phyloP scores from a whole-genome alignment of 345 rosid genomes.

The Diplotaxis tenuifolia region DNA sequence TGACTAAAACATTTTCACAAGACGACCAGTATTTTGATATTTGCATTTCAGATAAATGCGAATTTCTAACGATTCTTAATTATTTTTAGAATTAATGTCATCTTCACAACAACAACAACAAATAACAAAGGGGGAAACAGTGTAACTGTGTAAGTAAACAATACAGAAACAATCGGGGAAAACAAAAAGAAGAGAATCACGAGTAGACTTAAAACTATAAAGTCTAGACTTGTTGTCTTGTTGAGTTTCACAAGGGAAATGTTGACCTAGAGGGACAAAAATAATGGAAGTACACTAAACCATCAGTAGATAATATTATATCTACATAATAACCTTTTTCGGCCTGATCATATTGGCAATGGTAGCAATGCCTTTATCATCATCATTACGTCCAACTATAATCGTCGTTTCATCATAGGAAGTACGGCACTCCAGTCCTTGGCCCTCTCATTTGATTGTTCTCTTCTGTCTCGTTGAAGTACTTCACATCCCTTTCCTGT shows the following conservation, averaged over 20 bases:
- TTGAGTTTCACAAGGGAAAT: conserved; percentile 26
- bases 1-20: neutral
- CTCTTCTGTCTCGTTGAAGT: conserved; percentile 97
- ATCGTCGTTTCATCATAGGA: conserved; percentile 50
- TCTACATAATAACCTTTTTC: conserved; percentile 28
- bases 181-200: neutral
- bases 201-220: conserved; percentile 14
- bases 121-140: conserved; percentile 2
- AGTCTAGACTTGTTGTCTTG: conserved; percentile 8
- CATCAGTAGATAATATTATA: conserved; percentile 31
- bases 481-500: conserved; percentile 97
- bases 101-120: conserved; percentile 25
- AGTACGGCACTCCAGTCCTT: conserved; percentile 93
- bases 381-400: conserved; percentile 11
- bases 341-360: conserved; percentile 32
- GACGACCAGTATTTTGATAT: neutral
- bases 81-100: conserved; percentile 19
- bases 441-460: conserved; percentile 99
- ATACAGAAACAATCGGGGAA: neutral
- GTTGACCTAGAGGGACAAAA: conserved; percentile 30
- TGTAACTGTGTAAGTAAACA: conserved; percentile 10
- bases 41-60: neutral
- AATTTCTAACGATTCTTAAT: neutral
- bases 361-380: conserved; percentile 33
- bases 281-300: conserved; percentile 25